Conservation (phyloP, 345 rosid species). For the Pistacia integerrima region DNA sequence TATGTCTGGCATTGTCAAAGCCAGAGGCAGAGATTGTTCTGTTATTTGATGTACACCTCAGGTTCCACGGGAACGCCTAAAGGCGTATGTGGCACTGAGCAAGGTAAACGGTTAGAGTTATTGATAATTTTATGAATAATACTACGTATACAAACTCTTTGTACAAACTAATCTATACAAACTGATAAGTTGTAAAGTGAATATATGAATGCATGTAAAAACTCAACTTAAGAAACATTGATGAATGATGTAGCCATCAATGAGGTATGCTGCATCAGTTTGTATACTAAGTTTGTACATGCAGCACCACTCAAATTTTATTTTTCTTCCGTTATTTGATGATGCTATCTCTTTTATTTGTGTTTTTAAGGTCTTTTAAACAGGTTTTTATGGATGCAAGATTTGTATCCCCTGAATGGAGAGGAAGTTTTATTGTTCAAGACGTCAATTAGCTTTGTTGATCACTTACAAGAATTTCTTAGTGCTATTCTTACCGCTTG, state of each 20-base stretch:
- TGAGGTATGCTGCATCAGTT: no score
- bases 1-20: constrained; percentile 60
- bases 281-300: no score
- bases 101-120: constrained; percentile 47
- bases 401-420: constrained; percentile 59
- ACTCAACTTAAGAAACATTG: no score
- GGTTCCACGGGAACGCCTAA: constrained; percentile 94
- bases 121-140: no score
- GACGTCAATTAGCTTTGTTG: constrained; percentile 87
- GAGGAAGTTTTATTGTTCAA: constrained; percentile 71
- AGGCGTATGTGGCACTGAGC: constrained; percentile 91
- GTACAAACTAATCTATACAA: no score
- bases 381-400: constrained; percentile 94
- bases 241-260: no score
- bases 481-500: constrained; percentile 67
- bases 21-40: constrained; percentile 50
- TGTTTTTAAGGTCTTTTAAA: constrained; percentile 71
- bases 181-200: no score
- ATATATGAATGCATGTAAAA: no score
- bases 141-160: no score
- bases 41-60: constrained; percentile 89
- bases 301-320: neutral
- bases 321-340: constrained; percentile 13
- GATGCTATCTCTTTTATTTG: constrained; percentile 20
- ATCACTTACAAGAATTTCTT: constrained; percentile 93